phyloP scores from a whole-genome alignment of 805 yeast species.

The Ogataea philodendri region DNA sequence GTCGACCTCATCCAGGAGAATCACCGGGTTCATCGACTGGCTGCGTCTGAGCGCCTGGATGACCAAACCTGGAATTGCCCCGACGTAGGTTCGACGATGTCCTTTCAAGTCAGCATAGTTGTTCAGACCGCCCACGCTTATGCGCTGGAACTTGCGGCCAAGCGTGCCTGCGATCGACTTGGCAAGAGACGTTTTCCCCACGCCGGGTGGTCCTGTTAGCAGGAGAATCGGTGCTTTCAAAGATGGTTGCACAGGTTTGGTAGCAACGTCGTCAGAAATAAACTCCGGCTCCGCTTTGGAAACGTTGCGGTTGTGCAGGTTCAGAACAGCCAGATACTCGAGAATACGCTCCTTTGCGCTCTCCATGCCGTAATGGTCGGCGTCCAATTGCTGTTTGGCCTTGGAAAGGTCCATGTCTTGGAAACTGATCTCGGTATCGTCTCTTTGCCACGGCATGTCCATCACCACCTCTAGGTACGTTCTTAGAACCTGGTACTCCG shows the following conservation, averaged over 20 bases:
- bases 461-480: slow-evolving; percentile 62
- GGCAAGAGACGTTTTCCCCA: slow-evolving; percentile 87
- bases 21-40: slow-evolving; percentile 77
- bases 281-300: slow-evolving; percentile 8
- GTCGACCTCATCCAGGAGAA: slow-evolving; percentile 82
- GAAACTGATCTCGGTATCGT: slow-evolving; percentile 21
- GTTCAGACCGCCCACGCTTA: slow-evolving; percentile 83
- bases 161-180: slow-evolving; percentile 74
- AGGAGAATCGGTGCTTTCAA: slow-evolving; percentile 67
- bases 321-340: slow-evolving; percentile 77
- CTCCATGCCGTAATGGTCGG: slow-evolving; percentile 77
- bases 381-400: slow-evolving; percentile 59
- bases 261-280: slow-evolving; percentile 4
- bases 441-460: slow-evolving; percentile 58
- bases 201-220: slow-evolving; percentile 92
- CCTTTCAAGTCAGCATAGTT: slow-evolving; percentile 91
- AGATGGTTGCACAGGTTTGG: background rate
- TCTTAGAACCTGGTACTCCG: slow-evolving; percentile 63
- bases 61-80: slow-evolving; percentile 86
- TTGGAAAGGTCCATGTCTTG: slow-evolving; percentile 46
- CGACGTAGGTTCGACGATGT: slow-evolving; percentile 87
- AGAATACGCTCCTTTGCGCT: slow-evolving; percentile 71
- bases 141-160: slow-evolving; percentile 71
- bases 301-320: slow-evolving; percentile 42
- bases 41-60: slow-evolving; percentile 75